These are phyloP conservation scores for Orbilia javanica DNA, from an alignment of 2,329 filamentous ascomycete genomes.

Conservation along the genomic window DNA sequence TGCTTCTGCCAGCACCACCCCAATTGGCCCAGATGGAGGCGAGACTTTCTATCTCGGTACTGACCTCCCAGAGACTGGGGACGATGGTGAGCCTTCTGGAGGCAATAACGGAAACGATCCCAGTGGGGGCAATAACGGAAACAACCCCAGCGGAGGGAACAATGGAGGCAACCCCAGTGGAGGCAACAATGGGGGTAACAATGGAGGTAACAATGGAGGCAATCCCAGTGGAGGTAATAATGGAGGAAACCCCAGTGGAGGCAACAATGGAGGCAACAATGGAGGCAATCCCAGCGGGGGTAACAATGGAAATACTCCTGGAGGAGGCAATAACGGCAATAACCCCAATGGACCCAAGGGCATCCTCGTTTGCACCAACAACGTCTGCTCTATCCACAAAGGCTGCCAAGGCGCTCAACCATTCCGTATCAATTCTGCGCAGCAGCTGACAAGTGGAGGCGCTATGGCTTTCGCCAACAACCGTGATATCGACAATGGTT, in stretches of 20 bases:
- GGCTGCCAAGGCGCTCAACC: constrained; percentile 28
- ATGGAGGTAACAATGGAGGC: too few species aligned
- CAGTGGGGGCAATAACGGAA: too few species aligned
- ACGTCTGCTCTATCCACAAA: constrained; percentile 21
- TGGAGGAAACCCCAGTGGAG: too few species aligned
- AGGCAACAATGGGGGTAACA: too few species aligned
- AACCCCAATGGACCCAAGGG: neutral
- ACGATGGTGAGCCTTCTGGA: too few species aligned
- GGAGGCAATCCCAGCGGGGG: too few species aligned
- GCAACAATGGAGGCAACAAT: too few species aligned
- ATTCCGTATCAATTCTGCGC: constrained; percentile 30
- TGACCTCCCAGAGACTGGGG: constrained; percentile 3
- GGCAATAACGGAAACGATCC: too few species aligned
- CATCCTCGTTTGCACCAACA: constrained; percentile 36
- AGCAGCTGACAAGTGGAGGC: constrained; percentile 18
- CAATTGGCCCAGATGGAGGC: neutral
- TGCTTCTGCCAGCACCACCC: neutral
- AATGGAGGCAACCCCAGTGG: too few species aligned
- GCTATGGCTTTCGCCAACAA: constrained; percentile 35
- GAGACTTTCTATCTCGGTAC: constrained; percentile 33
- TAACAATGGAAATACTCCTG: neutral
- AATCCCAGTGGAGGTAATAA: too few species aligned
- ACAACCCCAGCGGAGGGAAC: neutral
- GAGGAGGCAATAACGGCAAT: too few species aligned
- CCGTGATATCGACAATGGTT: constrained; percentile 31